Conservation (phyloP, 306 rosid species). For the Citrullus colocynthis region DNA sequence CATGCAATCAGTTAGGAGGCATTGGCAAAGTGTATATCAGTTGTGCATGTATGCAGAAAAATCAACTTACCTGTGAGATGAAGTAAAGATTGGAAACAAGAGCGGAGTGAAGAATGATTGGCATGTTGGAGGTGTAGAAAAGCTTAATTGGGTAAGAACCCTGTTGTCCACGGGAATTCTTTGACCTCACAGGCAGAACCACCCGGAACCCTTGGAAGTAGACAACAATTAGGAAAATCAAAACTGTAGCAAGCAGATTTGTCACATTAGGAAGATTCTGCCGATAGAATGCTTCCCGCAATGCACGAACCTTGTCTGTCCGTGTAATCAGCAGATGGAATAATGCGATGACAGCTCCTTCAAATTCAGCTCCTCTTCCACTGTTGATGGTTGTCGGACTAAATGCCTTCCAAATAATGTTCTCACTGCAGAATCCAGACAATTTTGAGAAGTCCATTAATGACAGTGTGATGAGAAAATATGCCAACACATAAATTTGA, state of each 20-base stretch:
- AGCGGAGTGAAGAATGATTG: conserved; percentile 48
- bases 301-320: conserved; percentile 39
- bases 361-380: conserved; percentile 50
- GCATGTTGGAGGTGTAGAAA: conserved; percentile 56
- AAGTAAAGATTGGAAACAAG: conserved; percentile 39
- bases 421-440: conserved; percentile 22
- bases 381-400: conserved; percentile 48
- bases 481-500: neutral
- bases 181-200: conserved; percentile 44
- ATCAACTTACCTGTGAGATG: conserved; percentile 29
- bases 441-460: neutral
- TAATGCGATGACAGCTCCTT: conserved; percentile 47
- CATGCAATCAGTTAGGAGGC: neutral
- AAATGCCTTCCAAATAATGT: conserved; percentile 49
- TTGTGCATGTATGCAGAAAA: neutral
- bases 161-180: conserved; percentile 42
- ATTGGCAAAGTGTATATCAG: neutral
- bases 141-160: conserved; percentile 47
- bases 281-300: conserved; percentile 45
- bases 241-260: conserved; percentile 41
- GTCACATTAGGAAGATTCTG: conserved; percentile 48
- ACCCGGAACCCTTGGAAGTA: conserved; percentile 52
- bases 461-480: neutral
- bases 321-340: conserved; percentile 39
- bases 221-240: conserved; percentile 41